These are phyloP conservation scores for Pichia heedii DNA, from an alignment of 805 yeast genomes.

Conservation along the genomic window DNA sequence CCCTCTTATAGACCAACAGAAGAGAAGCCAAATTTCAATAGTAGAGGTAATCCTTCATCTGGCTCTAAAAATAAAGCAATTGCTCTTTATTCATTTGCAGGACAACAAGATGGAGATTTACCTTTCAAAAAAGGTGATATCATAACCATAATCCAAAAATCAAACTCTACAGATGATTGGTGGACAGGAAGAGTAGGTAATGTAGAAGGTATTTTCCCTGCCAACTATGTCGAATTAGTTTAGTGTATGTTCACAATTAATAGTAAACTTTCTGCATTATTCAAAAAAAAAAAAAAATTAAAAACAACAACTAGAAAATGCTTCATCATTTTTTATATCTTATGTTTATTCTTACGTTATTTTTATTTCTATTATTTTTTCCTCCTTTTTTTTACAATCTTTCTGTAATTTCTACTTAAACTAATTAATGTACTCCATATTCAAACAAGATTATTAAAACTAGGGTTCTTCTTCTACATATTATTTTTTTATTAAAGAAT, in stretches of 20 bases:
- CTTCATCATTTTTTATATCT: not conserved
- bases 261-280: no score
- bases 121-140: slow-evolving; percentile 93
- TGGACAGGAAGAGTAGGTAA: slow-evolving; percentile 93
- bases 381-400: not conserved
- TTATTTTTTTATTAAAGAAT: no score
- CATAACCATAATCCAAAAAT: slow-evolving; percentile 74
- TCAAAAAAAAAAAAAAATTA: no score
- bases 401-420: no score
- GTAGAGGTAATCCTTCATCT: slow-evolving; percentile 23
- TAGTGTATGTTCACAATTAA: no score
- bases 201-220: slow-evolving; percentile 89
- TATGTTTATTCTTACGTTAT: not conserved
- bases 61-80: slow-evolving; percentile 65
- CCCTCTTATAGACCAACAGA: slow-evolving; percentile 23
- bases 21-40: slow-evolving; percentile 29
- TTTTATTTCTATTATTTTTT: not conserved
- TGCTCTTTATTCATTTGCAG: slow-evolving; percentile 81
- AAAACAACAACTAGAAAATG: no score
- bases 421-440: no score
- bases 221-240: slow-evolving; percentile 84
- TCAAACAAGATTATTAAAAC: no score
- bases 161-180: slow-evolving; percentile 92
- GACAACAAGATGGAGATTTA: slow-evolving; percentile 90
- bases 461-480: no score